phyloP scores from a whole-genome alignment of 106 monocot species.

The Chionographis japonica region DNA sequence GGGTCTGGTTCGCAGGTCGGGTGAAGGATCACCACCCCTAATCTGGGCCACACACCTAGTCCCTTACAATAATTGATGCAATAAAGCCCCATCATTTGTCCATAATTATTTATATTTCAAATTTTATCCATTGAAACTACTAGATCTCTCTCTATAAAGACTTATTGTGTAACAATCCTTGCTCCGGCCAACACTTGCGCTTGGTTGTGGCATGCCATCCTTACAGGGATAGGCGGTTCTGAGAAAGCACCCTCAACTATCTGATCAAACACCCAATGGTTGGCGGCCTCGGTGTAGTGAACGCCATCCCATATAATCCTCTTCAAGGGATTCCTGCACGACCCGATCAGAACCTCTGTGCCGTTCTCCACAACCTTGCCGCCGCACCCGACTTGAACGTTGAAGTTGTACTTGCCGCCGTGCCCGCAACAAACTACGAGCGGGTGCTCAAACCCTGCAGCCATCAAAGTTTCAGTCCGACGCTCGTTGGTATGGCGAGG shows the following conservation, averaged over 20 bases:
- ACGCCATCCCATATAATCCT: constrained; percentile 47
- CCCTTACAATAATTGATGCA: no score
- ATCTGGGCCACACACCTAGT: no score
- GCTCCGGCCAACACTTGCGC: not conserved
- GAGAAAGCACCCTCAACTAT: constrained; percentile 29
- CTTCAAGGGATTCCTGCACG: constrained; percentile 30
- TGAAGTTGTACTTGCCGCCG: constrained; percentile 65
- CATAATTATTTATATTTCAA: no score
- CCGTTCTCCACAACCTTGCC: constrained; percentile 28
- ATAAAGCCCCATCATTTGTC: no score
- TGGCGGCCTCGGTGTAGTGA: constrained; percentile 44
- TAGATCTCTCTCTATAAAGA: no score
- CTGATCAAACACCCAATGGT: constrained; percentile 40
- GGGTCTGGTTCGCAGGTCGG: no score
- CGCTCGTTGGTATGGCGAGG: no score
- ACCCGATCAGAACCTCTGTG: constrained; percentile 37
- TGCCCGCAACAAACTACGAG: constrained; percentile 60
- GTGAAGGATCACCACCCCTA: no score
- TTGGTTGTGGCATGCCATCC: constrained; percentile 28
- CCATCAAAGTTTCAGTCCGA: not conserved
- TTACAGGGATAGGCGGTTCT: constrained; percentile 29
- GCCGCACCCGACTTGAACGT: constrained; percentile 41
- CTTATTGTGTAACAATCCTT: no score
- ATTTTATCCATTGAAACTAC: no score
- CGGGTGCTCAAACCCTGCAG: constrained; percentile 49